phyloP scores from a whole-genome alignment of 1,284 basidiomycete genomes.

The Microbotryum intermedium region DNA sequence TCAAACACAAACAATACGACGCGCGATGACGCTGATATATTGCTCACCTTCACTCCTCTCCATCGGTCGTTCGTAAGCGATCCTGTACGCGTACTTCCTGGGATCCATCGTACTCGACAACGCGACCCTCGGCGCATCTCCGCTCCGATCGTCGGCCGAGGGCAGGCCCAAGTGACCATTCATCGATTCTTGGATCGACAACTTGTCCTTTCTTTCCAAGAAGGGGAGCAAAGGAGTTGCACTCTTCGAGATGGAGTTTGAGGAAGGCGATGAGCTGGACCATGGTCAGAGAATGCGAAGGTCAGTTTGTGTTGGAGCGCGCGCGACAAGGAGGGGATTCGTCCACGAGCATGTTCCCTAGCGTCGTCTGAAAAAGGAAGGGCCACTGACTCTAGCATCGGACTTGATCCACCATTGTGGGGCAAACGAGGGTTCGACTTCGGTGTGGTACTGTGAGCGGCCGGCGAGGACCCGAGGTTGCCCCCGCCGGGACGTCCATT shows the following conservation, averaged over 20 bases:
- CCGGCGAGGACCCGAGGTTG: no score
- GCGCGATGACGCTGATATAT: no score
- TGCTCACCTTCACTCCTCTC: slow-evolving; percentile 66
- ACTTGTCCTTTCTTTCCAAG: slow-evolving; percentile 1
- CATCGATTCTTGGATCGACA: slow-evolving; percentile 29
- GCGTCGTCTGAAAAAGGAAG: no score
- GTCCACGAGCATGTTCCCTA: no score
- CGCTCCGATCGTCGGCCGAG: slow-evolving; percentile 7
- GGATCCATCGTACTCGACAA: slow-evolving; percentile 23
- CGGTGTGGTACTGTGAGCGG: no score
- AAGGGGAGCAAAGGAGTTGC: slow-evolving; percentile 18
- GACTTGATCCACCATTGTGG: no score
- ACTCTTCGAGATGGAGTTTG: not conserved
- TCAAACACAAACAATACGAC: not conserved
- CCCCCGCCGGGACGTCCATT: no score
- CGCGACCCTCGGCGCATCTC: slow-evolving; percentile 11
- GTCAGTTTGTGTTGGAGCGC: no score
- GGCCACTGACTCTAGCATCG: no score
- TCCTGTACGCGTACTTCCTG: slow-evolving; percentile 49
- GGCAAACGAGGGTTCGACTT: no score
- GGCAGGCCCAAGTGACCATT: slow-evolving; percentile 28
- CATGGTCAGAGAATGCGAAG: no score
- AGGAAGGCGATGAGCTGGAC: not conserved
- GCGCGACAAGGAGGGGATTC: no score
- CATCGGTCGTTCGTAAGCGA: slow-evolving; percentile 84